phyloP scores from a whole-genome alignment of 2,329 filamentous ascomycete species.

The Epichloe festucae region DNA sequence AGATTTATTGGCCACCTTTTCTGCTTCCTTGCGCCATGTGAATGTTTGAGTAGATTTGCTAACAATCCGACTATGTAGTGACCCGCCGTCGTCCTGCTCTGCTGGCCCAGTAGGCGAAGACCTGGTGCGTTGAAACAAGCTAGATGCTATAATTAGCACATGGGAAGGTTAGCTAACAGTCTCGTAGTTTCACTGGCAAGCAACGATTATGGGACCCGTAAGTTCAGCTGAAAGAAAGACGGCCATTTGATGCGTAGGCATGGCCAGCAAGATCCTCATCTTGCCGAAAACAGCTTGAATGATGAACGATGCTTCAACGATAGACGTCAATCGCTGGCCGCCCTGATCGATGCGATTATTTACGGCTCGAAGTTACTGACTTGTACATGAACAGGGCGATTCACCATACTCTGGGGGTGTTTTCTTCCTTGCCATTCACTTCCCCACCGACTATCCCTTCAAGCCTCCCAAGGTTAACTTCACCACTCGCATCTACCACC shows the following conservation, averaged over 20 bases:
- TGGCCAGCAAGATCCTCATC: neutral
- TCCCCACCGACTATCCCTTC: slow-evolving; percentile 99
- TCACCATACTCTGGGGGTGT: slow-evolving; percentile 98
- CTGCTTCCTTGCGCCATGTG: neutral
- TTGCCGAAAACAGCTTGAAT: neutral
- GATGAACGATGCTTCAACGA: neutral
- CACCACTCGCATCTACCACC: slow-evolving; percentile 98
- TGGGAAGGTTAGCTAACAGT: slow-evolving; percentile 11
- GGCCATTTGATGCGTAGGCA: neutral
- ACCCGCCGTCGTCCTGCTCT: slow-evolving; percentile 97
- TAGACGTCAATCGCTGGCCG: neutral
- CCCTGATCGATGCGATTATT: neutral
- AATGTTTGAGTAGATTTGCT: slow-evolving; percentile 7
- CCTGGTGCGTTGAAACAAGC: slow-evolving; percentile 54
- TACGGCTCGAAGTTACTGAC: slow-evolving; percentile 14
- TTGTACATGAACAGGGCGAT: slow-evolving; percentile 51
- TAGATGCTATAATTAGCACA: neutral
- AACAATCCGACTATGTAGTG: slow-evolving; percentile 40
- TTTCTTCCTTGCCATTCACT: slow-evolving; percentile 98
- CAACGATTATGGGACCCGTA: slow-evolving; percentile 99
- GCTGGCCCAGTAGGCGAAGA: slow-evolving; percentile 95
- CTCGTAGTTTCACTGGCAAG: slow-evolving; percentile 96
- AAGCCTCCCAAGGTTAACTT: slow-evolving; percentile 99
- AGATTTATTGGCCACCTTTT: neutral
- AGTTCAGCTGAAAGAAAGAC: slow-evolving; percentile 26